These are phyloP conservation scores for Pichia californica DNA, from an alignment of 805 yeast species.

Conservation along the genomic window DNA sequence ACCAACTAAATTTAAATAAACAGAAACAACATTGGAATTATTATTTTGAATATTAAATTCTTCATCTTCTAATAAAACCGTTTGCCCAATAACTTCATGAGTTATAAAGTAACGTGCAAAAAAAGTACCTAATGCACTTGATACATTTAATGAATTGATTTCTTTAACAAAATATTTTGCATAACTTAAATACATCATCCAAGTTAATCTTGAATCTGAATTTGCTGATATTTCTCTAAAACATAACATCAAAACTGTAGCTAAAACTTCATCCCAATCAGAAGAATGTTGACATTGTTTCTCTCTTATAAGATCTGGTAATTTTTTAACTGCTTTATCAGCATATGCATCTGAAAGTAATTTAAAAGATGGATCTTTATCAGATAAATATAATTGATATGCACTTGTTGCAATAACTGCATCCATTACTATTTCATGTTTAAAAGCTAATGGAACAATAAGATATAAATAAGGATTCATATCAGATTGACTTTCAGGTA, in stretches of 20 bases:
- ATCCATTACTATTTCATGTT: constrained; percentile 30
- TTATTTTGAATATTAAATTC: background rate
- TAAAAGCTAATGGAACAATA: constrained; percentile 32
- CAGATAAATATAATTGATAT: constrained; percentile 28
- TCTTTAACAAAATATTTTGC: constrained; percentile 32
- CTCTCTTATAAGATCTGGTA: constrained; percentile 27
- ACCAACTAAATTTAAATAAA: background rate
- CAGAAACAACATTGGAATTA: background rate
- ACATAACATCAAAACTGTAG: constrained; percentile 34
- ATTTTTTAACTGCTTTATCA: constrained; percentile 24
- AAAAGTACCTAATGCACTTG: constrained; percentile 28
- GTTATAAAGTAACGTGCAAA: constrained; percentile 34
- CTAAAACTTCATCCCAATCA: constrained; percentile 37
- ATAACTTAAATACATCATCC: constrained; percentile 33
- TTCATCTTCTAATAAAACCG: constrained; percentile 22
- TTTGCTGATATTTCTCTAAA: constrained; percentile 35
- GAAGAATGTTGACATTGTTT: constrained; percentile 19
- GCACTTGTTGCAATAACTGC: constrained; percentile 33
- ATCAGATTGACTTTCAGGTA: constrained; percentile 15
- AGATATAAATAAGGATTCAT: constrained; percentile 33
- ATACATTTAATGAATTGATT: constrained; percentile 15
- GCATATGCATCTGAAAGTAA: constrained; percentile 25
- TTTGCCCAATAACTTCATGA: constrained; percentile 40
- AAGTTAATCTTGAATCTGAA: constrained; percentile 32
- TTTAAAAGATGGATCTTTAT: constrained; percentile 21